Base-by-base conservation (phyloP, 2,329 filamentous ascomycete genomes). In the Arachnomyces sp. region DNA sequence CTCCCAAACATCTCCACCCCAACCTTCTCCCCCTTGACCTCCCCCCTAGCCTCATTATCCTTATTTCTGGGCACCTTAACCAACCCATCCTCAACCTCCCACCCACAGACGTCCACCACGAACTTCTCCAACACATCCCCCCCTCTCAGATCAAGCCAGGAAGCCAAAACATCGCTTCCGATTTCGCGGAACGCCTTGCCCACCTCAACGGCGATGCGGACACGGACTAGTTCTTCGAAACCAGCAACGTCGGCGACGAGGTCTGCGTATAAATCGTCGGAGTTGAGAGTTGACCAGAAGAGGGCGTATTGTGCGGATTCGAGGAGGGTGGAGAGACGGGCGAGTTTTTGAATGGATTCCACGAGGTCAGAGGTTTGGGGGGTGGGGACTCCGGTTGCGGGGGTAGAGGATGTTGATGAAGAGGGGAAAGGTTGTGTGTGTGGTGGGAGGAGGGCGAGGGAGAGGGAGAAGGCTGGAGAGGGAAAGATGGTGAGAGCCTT, bases 401-500 rank as follows among this genome's bases (percentile, higher is more conserved):
- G 61, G 44, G 71, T 73, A 45, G 73, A 69, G 41, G 77, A 63
- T 31, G 71, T 55, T 39, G 67, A 71, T 44, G 72, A 68, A 39
- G 77, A 62, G 45, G 74, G 65, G 42, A 76, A 80, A 12, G 76
- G 76, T 50, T 88, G 78, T 49, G 84, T 77, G 62, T 89, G 80
- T 34, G 90, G 84, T 49, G 88, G 87, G 59, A 98, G 88, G 51
- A 98, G 86, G 61, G 94, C 86, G 47, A 98, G 82, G 57, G 85
- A 84, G 56, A 96, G 86, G 55, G 82, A 83, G 80, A 96, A 98
- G 67, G 96, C 89, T 33, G 92, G 81, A 14, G 86, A 89, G 50
- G 92, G 92, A 75, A 98, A 98, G 71, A 95, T 86, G 54, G 90
- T 95, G 63, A 98, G 82, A 52, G 89, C 78, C 76, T 96, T 98